A percentile compares a stretch with the other conserved stretches of the same genome.
Conservation (phyloP, 768 basidiomycete genomes). For the Rhizopogon vesiculosus region DNA sequence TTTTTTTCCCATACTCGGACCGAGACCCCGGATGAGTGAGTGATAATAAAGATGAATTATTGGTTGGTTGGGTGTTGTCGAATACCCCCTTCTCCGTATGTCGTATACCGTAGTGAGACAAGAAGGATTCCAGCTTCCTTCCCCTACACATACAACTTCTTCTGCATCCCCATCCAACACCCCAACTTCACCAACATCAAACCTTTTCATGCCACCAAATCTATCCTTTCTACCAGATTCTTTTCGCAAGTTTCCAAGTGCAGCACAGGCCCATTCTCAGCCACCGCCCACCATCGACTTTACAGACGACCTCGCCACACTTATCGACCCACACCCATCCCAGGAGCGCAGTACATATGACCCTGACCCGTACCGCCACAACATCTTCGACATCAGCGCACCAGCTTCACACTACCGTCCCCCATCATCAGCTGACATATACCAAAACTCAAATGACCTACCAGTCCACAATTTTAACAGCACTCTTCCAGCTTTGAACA, state of each 20-base stretch:
- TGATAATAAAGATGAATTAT: slow-evolving; percentile 3
- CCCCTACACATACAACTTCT: slow-evolving; percentile 29
- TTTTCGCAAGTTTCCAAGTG: slow-evolving; percentile 47
- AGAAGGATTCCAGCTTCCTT: slow-evolving; percentile 69
- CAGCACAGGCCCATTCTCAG: slow-evolving; percentile 11
- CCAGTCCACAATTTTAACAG: slow-evolving; percentile 40
- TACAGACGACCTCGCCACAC: slow-evolving; percentile 60
- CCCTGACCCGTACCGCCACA: slow-evolving; percentile 44
- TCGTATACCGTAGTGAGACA: slow-evolving; percentile 44
- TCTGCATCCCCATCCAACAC: slow-evolving; percentile 11
- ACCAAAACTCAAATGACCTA: slow-evolving; percentile 16
- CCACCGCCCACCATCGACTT: slow-evolving; percentile 44
- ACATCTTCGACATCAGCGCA: slow-evolving; percentile 61
- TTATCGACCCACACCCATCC: slow-evolving; percentile 41
- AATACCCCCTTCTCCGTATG: slow-evolving; percentile 8
- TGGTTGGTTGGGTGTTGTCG: no score
- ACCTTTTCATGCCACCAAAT: slow-evolving; percentile 42
- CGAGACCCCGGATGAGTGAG: slow-evolving; percentile 22
- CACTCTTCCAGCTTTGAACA: slow-evolving; percentile 47
- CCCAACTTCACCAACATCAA: slow-evolving; percentile 22
- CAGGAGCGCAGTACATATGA: slow-evolving; percentile 43
- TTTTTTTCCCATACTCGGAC: slow-evolving; percentile 25
- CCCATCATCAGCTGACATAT: slow-evolving; percentile 16
- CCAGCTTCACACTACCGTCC: slow-evolving; percentile 27
- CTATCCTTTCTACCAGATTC: slow-evolving; percentile 47